These are phyloP conservation scores for Skeletonema tropicum DNA, from an alignment of 108 stramenopile species.

Conservation along the genomic window DNA sequence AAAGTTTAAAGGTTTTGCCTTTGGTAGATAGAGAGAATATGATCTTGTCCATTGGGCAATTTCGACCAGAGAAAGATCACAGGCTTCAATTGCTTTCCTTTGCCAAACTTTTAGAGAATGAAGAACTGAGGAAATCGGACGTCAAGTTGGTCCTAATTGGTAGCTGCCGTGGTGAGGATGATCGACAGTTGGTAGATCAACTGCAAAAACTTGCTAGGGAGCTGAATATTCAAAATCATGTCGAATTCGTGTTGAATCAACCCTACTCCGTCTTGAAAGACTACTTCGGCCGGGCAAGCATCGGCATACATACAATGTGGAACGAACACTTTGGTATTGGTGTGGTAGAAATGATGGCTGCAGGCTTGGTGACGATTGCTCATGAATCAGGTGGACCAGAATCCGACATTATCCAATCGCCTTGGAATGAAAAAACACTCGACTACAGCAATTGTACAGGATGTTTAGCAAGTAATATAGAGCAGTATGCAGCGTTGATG, in stretches of 20 bases:
- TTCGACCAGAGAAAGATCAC: slow-evolving; percentile 99
- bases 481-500: slow-evolving; percentile 80
- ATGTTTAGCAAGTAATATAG: slow-evolving; percentile 73
- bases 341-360: slow-evolving; percentile 99
- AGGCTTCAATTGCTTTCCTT: slow-evolving; percentile 79
- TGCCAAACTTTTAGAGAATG: slow-evolving; percentile 48
- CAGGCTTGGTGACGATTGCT: slow-evolving; percentile 93
- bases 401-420: slow-evolving; percentile 70
- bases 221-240: slow-evolving; percentile 63
- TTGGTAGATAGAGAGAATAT: slow-evolving; percentile 50
- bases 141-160: slow-evolving; percentile 90
- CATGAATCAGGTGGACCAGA: slow-evolving; percentile 97
- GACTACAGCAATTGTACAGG: slow-evolving; percentile 47
- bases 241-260: slow-evolving; percentile 91
- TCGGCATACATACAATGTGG: slow-evolving; percentile 99
- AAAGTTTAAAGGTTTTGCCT: slow-evolving; percentile 42
- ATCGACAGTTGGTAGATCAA: slow-evolving; percentile 70
- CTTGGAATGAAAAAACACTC: slow-evolving; percentile 17
- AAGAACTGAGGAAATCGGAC: slow-evolving; percentile 21
- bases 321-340: slow-evolving; percentile 99
- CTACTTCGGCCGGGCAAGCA: slow-evolving; percentile 69
- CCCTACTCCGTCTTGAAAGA: slow-evolving; percentile 83
- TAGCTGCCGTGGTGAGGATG: slow-evolving; percentile 88
- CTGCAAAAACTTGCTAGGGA: slow-evolving; percentile 60
- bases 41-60: slow-evolving; percentile 95